These are phyloP conservation scores for Ustilago tritici DNA, from an alignment of 1,284 basidiomycete species.

Conservation along the genomic window DNA sequence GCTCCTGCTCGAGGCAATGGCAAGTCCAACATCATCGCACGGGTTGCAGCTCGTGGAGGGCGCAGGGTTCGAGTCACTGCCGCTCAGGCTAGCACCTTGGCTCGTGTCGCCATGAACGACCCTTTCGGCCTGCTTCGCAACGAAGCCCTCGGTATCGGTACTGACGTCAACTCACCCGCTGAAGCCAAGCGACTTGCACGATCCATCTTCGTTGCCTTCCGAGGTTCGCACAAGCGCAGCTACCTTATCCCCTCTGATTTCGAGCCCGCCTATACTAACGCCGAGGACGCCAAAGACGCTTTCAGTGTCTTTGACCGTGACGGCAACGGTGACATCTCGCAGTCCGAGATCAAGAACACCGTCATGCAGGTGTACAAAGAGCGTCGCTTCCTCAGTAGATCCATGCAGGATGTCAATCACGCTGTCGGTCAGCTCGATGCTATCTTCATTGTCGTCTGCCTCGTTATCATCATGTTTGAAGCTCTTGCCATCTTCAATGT, in stretches of 20 bases:
- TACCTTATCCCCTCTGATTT: conserved; percentile 80
- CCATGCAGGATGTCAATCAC: conserved; percentile 67
- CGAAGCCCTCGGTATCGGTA: conserved; percentile 58
- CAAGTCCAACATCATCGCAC: conserved; percentile 43
- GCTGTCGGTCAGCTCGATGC: conserved; percentile 62
- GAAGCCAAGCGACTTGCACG: conserved; percentile 76
- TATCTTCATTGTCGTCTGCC: conserved; percentile 54
- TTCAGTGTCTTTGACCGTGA: conserved; percentile 79
- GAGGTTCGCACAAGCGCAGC: conserved; percentile 71
- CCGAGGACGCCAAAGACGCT: conserved; percentile 75
- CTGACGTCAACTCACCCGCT: conserved; percentile 65
- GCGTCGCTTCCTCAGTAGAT: conserved; percentile 60
- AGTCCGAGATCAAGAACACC: conserved; percentile 79
- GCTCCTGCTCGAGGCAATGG: conserved; percentile 47
- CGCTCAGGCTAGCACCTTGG: conserved; percentile 50
- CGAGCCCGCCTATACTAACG: conserved; percentile 76
- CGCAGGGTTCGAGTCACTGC: conserved; percentile 32
- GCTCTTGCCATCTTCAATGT: conserved; percentile 67
- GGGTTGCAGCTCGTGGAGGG: conserved; percentile 35
- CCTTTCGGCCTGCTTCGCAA: conserved; percentile 44
- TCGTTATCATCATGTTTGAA: conserved; percentile 64
- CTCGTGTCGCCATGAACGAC: conserved; percentile 62
- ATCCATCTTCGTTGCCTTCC: conserved; percentile 77
- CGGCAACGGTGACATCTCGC: conserved; percentile 82
- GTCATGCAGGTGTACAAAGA: conserved; percentile 72